Evolutionary conservation across 2,329 filamentous ascomycete genomes (phyloP).

Genomic region (Periconia sp.): DNA sequence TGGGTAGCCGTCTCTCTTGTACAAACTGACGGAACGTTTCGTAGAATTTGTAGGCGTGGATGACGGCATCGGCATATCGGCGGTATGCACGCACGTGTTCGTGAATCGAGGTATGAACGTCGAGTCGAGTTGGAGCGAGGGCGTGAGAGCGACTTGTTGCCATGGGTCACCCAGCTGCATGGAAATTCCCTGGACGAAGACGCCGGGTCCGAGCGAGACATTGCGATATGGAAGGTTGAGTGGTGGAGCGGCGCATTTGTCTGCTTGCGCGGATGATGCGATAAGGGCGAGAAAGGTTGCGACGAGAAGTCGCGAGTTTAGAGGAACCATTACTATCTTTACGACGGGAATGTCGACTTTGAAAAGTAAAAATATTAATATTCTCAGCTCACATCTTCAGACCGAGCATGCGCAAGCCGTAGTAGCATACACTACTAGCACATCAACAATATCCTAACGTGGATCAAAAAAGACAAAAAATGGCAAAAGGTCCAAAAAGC

Average conservation of each 20-base stretch:
- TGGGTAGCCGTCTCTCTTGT: slow-evolving; percentile 8
- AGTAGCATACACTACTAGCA: too few species aligned
- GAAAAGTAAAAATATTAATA: too few species aligned
- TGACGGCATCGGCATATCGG: not conserved
- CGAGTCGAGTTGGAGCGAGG: slow-evolving; percentile 20
- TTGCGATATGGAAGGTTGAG: slow-evolving; percentile 17
- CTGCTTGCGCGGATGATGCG: slow-evolving; percentile 3
- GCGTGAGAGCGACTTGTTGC: slow-evolving; percentile 20
- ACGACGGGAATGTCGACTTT: too few species aligned
- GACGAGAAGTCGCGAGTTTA: not conserved
- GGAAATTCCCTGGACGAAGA: slow-evolving; percentile 17
- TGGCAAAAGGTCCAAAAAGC: too few species aligned
- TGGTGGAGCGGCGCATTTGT: slow-evolving; percentile 25
- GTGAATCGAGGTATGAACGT: slow-evolving; percentile 24
- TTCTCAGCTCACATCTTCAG: too few species aligned
- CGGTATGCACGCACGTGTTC: slow-evolving; percentile 19
- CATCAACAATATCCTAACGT: too few species aligned
- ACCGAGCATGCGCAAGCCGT: too few species aligned
- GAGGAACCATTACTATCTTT: not conserved
- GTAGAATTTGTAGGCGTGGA: not conserved
- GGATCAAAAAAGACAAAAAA: too few species aligned
- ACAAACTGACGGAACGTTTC: not conserved
- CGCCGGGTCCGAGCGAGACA: slow-evolving; percentile 12
- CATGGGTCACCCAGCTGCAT: slow-evolving; percentile 19
- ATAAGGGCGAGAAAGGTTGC: slow-evolving; percentile 1